phyloP scores from a whole-genome alignment of 192 early-diverging fungal genomes.

The Physocladia obscura region DNA sequence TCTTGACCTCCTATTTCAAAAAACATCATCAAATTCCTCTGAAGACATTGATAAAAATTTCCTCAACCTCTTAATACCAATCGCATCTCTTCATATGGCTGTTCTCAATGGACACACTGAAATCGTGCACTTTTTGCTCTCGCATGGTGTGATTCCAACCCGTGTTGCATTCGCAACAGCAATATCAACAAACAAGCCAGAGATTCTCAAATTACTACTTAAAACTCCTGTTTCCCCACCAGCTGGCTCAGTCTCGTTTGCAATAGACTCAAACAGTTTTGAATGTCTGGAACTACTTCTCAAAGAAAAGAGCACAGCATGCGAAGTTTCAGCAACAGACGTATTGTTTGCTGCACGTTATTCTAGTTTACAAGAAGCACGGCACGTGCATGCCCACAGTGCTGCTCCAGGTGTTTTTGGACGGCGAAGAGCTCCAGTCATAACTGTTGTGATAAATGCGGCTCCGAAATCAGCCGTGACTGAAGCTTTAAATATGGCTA shows the following conservation, averaged over 20 bases:
- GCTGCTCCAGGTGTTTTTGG: no score
- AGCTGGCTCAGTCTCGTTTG: conserved; percentile 10
- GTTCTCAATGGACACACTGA: not conserved
- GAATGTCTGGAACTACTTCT: conserved; percentile 1
- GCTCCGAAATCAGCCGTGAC: not conserved
- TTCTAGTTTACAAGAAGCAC: no score
- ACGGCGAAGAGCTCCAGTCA: no score
- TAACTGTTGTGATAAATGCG: not conserved
- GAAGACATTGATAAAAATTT: not conserved
- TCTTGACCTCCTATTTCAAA: not conserved
- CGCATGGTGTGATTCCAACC: not conserved
- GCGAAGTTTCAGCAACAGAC: conserved; percentile 6
- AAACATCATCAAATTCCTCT: no score
- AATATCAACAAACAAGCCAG: not conserved
- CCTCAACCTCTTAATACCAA: not conserved
- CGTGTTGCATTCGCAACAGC: conserved; percentile 20
- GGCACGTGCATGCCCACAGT: no score
- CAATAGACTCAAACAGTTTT: conserved; percentile 5
- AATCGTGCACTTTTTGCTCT: not conserved
- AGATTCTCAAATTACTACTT: not conserved
- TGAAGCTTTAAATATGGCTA: conserved; percentile 19
- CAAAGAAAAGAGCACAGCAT: not conserved
- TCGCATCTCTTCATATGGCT: not conserved
- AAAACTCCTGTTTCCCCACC: not conserved
- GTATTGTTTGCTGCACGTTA: conserved; percentile 17